Percentiles rank a stretch among this genome's conserved stretches.
Conservation (phyloP, 2,329 filamentous ascomycete species). For the Aureobasidium melanogenum region DNA sequence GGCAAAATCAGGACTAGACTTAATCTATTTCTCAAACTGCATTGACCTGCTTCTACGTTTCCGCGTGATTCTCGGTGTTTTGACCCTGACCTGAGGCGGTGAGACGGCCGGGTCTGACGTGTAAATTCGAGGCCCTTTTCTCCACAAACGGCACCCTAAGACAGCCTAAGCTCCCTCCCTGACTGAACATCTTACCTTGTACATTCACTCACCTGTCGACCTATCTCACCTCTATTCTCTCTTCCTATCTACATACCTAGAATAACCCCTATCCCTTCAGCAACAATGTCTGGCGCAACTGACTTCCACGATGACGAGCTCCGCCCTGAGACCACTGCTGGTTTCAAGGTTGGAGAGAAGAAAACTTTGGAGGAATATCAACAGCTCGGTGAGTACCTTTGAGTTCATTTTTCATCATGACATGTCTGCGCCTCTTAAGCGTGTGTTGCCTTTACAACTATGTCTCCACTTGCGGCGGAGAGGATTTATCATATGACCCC, state of each 20-base stretch:
- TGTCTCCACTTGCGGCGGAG: neutral
- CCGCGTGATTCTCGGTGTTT: constrained; percentile 6
- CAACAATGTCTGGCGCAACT: constrained; percentile 23
- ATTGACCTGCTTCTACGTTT: neutral
- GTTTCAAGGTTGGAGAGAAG: constrained; percentile 98
- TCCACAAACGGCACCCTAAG: constrained; percentile 8
- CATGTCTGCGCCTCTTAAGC: neutral
- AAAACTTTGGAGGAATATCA: constrained; percentile 94
- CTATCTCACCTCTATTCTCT: neutral
- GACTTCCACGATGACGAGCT: constrained; percentile 61
- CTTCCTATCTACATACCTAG: neutral
- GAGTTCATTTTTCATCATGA: neutral
- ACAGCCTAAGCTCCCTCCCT: constrained; percentile 5
- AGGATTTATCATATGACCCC: neutral
- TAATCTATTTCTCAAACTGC: constrained; percentile 8
- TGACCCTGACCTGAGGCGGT: neutral
- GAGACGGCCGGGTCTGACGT: constrained; percentile 10
- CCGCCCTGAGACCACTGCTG: constrained; percentile 77
- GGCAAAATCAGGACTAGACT: neutral
- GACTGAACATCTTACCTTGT: neutral
- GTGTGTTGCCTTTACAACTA: neutral
- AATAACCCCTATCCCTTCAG: constrained; percentile 5
- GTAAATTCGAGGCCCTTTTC: constrained; percentile 7
- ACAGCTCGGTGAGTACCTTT: constrained; percentile 53
- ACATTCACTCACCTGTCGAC: neutral